Evolutionary conservation across 345 rosid genomes (phyloP).

Genomic region (Pistacia integerrima): DNA sequence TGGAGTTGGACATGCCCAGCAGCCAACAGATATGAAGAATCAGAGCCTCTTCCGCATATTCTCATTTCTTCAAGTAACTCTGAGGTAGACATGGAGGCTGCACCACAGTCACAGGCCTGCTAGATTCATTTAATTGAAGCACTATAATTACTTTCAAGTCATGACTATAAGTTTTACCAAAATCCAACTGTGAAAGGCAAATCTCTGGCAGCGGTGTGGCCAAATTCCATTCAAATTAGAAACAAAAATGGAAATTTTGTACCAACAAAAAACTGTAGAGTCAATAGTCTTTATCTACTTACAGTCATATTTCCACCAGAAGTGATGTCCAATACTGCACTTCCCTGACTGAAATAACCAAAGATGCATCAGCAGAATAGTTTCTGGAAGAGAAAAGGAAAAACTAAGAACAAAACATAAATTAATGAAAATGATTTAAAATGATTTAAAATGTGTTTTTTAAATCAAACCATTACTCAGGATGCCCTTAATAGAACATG

Average conservation of each 20-base stretch:
- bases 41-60: neutral
- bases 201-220: neutral
- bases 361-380: slow-evolving; percentile 14
- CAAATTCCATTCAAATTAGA: neutral
- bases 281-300: slow-evolving; percentile 27
- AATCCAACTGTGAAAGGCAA: neutral
- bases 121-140: neutral
- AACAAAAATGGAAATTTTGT: neutral
- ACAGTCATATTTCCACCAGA: slow-evolving; percentile 86
- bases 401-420: slow-evolving; percentile 9
- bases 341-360: slow-evolving; percentile 70
- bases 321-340: slow-evolving; percentile 62
- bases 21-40: neutral
- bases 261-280: neutral
- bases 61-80: neutral
- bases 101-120: neutral
- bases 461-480: slow-evolving; percentile 2
- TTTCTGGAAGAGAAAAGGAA: slow-evolving; percentile 9
- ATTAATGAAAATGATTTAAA: neutral
- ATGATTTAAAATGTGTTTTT: neutral
- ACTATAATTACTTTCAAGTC: neutral
- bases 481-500: neutral
- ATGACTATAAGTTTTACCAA: neutral
- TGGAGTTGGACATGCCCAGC: neutral
- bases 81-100: neutral